These are phyloP conservation scores for Candida glucosophila DNA, from an alignment of 1,139 yeast genomes.

Conservation along the genomic window DNA sequence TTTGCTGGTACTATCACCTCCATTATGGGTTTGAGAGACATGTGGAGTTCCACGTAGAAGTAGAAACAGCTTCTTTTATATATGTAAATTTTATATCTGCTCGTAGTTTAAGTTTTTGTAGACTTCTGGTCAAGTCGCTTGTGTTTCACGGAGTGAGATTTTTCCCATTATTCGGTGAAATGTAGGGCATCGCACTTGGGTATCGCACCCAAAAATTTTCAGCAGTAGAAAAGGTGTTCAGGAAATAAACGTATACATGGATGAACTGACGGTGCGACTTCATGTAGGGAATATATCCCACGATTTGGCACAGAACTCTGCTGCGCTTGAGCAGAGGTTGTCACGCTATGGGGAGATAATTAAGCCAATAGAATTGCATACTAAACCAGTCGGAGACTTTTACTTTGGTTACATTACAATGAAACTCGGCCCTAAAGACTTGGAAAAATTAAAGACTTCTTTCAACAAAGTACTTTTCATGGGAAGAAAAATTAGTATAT, in stretches of 20 bases:
- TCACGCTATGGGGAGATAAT: slow-evolving; percentile 41
- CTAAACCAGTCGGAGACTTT: slow-evolving; percentile 40
- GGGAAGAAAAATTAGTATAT: slow-evolving; percentile 58
- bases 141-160: no score
- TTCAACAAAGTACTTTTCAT: slow-evolving; percentile 67
- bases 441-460: slow-evolving; percentile 41
- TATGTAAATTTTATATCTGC: slow-evolving; percentile 1
- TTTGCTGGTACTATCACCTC: slow-evolving; percentile 82
- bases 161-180: slow-evolving; percentile 1
- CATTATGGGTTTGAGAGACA: slow-evolving; percentile 63
- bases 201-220: no score
- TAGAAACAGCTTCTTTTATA: not conserved
- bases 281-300: slow-evolving; percentile 65
- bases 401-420: slow-evolving; percentile 65
- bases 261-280: no score
- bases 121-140: not conserved
- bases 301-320: slow-evolving; percentile 34
- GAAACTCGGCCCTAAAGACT: slow-evolving; percentile 35
- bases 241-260: no score
- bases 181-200: no score
- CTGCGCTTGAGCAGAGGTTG: slow-evolving; percentile 38
- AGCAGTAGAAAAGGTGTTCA: no score
- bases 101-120: slow-evolving; percentile 1
- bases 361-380: slow-evolving; percentile 37
- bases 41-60: slow-evolving; percentile 39